phyloP scores from a whole-genome alignment of 129 eudicot species.

The Helichrysum umbraculigerum region DNA sequence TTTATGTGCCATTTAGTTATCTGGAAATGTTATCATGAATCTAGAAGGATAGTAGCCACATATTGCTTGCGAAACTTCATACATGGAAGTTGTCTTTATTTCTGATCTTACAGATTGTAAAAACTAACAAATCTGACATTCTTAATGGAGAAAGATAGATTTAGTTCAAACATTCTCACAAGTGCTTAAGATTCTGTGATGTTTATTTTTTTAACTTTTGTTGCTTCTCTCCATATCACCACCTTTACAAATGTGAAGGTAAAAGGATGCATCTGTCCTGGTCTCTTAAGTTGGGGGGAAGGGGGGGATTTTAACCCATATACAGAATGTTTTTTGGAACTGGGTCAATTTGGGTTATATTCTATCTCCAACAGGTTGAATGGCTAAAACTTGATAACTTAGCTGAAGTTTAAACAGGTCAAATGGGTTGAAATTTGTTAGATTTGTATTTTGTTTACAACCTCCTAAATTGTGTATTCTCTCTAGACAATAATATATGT shows the following conservation, averaged over 20 bases:
- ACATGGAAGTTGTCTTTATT: not conserved
- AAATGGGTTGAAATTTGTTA: not conserved
- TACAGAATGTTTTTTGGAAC: not conserved
- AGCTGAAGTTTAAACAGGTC: not conserved
- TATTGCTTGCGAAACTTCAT: conserved; percentile 1
- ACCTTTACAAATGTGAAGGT: not conserved
- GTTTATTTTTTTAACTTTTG: not conserved
- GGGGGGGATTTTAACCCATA: not conserved
- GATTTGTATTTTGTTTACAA: not conserved
- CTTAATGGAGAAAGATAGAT: conserved; percentile 3
- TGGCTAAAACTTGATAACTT: not conserved
- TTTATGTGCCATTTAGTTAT: conserved; percentile 3
- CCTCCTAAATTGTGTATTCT: not conserved
- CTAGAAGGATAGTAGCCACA: not conserved
- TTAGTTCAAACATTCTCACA: not conserved
- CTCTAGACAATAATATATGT: conserved; percentile 13
- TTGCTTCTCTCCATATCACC: conserved; percentile 2
- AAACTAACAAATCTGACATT: not conserved
- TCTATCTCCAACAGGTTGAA: no score
- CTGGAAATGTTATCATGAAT: not conserved
- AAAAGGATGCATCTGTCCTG: not conserved
- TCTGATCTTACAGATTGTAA: not conserved
- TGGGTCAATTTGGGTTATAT: not conserved
- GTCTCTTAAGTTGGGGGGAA: not conserved
- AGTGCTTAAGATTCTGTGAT: not conserved